phyloP scores from a whole-genome alignment of 2,329 filamentous ascomycete genomes.

The Fusarium virguliforme region DNA sequence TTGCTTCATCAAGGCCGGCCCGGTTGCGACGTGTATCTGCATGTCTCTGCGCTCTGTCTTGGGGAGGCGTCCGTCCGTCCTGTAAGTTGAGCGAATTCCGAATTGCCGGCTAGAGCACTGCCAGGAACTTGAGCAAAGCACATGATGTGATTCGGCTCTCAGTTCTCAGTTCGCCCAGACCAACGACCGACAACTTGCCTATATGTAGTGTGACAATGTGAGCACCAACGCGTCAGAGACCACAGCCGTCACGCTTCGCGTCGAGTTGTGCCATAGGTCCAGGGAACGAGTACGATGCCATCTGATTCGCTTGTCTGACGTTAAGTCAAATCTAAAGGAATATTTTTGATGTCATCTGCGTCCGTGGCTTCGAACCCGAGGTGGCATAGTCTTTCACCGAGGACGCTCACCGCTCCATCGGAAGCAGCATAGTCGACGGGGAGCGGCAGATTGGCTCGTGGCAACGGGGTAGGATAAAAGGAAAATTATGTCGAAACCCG shows the following conservation, averaged over 20 bases:
- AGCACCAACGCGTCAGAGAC: neutral
- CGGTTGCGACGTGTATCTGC: constrained; percentile 16
- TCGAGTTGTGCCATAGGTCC: neutral
- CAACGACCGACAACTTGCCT: neutral
- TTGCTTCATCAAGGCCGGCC: constrained; percentile 25
- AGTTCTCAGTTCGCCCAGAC: neutral
- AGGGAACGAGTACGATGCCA: neutral
- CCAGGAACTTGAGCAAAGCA: neutral
- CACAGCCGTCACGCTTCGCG: constrained; percentile 1
- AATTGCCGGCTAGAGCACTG: neutral
- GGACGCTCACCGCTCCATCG: constrained; percentile 45
- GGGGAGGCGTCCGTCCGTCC: neutral
- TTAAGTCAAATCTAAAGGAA: constrained; percentile 16
- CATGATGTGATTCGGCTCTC: constrained; percentile 1
- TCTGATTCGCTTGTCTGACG: constrained; percentile 15
- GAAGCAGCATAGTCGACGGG: constrained; percentile 28
- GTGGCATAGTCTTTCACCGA: constrained; percentile 14
- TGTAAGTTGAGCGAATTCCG: constrained; percentile 8
- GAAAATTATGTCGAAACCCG: constrained; percentile 29
- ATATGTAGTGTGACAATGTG: constrained; percentile 9
- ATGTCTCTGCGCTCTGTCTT: constrained; percentile 16
- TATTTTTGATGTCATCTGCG: neutral
- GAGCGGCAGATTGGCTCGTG: constrained; percentile 25
- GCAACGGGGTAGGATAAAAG: constrained; percentile 21
- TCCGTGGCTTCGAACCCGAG: neutral